Evolutionary conservation across 106 monocot genomes (phyloP).

Genomic region (Allium fistulosum): DNA sequence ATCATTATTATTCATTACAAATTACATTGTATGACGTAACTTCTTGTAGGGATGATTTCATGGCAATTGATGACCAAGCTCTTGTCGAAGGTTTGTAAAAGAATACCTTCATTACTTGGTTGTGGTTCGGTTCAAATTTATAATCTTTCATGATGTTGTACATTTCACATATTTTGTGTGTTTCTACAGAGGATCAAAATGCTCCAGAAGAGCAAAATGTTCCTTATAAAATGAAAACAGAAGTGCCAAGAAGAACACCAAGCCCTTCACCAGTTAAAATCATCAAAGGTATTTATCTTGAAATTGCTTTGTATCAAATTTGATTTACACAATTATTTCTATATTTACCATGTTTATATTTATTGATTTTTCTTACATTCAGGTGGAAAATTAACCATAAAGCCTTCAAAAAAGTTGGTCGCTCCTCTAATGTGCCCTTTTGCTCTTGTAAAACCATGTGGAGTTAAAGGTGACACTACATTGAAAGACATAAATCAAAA

Average conservation of each 20-base stretch:
- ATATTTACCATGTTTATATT: background rate
- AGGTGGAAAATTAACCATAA: background rate
- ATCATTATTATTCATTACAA: background rate
- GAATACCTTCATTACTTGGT: background rate
- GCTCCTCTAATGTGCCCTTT: slow-evolving; percentile 82
- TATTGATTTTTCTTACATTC: background rate
- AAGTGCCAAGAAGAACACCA: slow-evolving; percentile 13
- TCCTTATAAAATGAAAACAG: slow-evolving; percentile 23
- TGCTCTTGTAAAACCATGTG: slow-evolving; percentile 81
- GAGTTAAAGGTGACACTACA: slow-evolving; percentile 70
- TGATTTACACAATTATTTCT: background rate
- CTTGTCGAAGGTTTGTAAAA: slow-evolving; percentile 37
- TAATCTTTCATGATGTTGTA: background rate
- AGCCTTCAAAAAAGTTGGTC: slow-evolving; percentile 35
- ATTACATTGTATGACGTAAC: slow-evolving; percentile 6
- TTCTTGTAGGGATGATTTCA: slow-evolving; percentile 29
- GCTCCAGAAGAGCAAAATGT: slow-evolving; percentile 26
- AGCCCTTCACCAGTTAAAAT: slow-evolving; percentile 18
- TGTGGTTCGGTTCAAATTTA: background rate
- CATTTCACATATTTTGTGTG: background rate
- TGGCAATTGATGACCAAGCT: slow-evolving; percentile 20
- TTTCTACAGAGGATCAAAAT: slow-evolving; percentile 22
- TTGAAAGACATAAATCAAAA: slow-evolving; percentile 79
- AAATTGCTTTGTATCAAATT: background rate
- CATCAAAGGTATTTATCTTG: slow-evolving; percentile 26